Percentiles rank a stretch among this genome's conserved stretches.
Conservation (phyloP, 495 filamentous ascomycete genomes). For the Penicillium turbatum region DNA sequence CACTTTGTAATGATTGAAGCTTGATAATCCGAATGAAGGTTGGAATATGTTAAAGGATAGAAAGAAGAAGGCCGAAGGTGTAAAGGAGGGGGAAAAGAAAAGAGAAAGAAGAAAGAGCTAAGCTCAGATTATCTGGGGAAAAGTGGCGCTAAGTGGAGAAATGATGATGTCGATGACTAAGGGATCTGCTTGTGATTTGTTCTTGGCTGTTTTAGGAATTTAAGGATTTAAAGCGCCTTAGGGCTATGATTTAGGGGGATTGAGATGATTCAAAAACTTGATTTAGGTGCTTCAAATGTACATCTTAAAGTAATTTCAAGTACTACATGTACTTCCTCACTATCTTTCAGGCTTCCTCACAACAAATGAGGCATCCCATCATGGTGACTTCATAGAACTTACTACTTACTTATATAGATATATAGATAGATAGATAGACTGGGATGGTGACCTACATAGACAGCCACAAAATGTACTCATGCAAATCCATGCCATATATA, state of each 20-base stretch:
- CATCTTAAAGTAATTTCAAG: too few species aligned
- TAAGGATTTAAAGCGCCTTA: too few species aligned
- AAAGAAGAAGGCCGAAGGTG: constrained; percentile 7
- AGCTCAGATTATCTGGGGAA: constrained; percentile 10
- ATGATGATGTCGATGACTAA: constrained; percentile 4
- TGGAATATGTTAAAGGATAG: neutral
- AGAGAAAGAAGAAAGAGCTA: neutral
- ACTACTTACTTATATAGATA: neutral
- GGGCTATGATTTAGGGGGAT: too few species aligned
- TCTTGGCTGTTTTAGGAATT: neutral
- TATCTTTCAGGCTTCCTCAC: neutral
- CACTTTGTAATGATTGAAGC: neutral
- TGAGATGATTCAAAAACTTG: too few species aligned
- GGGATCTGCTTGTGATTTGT: neutral
- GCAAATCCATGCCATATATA: too few species aligned
- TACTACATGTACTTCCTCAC: too few species aligned
- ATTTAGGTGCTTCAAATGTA: too few species aligned
- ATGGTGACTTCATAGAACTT: constrained; percentile 1
- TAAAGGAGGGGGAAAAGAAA: constrained; percentile 5
- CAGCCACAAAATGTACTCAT: too few species aligned
- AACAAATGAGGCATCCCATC: neutral
- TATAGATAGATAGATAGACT: too few species aligned
- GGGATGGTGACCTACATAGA: too few species aligned
- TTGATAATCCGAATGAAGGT: neutral
- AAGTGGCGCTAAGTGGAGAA: constrained; percentile 12